phyloP scores from a whole-genome alignment of 805 yeast species.

The Allodekkera sacchari region DNA sequence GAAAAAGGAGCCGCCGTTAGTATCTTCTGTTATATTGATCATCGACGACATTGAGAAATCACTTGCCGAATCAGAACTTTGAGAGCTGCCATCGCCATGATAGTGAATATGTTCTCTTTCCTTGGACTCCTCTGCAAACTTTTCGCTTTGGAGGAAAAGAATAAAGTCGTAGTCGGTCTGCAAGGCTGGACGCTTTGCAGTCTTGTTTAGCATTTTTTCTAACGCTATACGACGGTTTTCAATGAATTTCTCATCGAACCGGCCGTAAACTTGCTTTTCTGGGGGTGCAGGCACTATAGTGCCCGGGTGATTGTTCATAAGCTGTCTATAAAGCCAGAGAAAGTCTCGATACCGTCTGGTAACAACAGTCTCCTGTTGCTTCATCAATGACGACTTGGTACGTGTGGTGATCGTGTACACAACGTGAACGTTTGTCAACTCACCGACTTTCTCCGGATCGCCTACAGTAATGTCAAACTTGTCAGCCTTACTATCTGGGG shows the following conservation, averaged over 20 bases:
- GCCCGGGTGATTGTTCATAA: conserved; percentile 84
- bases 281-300: conserved; percentile 92
- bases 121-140: conserved; percentile 61
- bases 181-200: conserved; percentile 47
- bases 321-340: conserved; percentile 87
- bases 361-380: conserved; percentile 42
- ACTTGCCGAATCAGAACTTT: conserved; percentile 5
- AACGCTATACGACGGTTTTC: conserved; percentile 78
- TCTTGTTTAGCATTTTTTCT: conserved; percentile 76
- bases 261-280: conserved; percentile 85
- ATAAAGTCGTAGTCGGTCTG: conserved; percentile 69
- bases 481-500: conserved; percentile 13
- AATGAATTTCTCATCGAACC: conserved; percentile 84
- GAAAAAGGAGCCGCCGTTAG: conserved; percentile 45
- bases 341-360: conserved; percentile 87
- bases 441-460: conserved; percentile 90
- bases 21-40: conserved; percentile 15
- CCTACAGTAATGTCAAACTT: conserved; percentile 65
- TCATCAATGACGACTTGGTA: conserved; percentile 35
- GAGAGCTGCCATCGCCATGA: conserved; percentile 20
- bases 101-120: conserved; percentile 46
- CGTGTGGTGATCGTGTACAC: conserved; percentile 71
- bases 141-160: conserved; percentile 67
- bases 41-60: conserved; percentile 22
- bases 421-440: conserved; percentile 78